These are phyloP conservation scores for Chrysoporthe puriensis DNA, from an alignment of 2,329 filamentous ascomycete species.

Conservation along the genomic window DNA sequence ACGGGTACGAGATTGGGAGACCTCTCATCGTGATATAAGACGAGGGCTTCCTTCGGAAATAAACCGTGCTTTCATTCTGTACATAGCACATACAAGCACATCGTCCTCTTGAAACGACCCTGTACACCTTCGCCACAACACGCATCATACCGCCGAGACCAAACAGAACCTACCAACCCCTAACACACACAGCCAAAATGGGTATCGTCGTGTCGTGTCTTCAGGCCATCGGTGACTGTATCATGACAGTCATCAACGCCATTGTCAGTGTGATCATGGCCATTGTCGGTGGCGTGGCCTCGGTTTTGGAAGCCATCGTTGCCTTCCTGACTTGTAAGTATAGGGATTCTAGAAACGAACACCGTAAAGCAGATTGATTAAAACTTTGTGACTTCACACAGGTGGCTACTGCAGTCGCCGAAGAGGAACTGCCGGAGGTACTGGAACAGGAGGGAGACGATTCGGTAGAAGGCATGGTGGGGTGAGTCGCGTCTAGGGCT, in stretches of 20 bases:
- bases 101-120: background rate
- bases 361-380: background rate
- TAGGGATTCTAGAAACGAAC: constrained; percentile 15
- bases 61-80: background rate
- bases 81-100: background rate
- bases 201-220: constrained; percentile 28
- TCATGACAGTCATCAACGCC: constrained; percentile 59
- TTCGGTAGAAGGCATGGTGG: constrained; percentile 3
- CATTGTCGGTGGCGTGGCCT: constrained; percentile 69
- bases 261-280: constrained; percentile 67
- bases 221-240: constrained; percentile 27
- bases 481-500: background rate
- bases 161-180: background rate
- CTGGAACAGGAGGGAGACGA: background rate
- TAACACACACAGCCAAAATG: constrained; percentile 22
- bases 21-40: constrained; percentile 6
- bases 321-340: constrained; percentile 60
- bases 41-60: background rate
- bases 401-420: constrained; percentile 14
- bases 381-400: background rate
- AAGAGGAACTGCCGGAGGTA: background rate
- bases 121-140: background rate
- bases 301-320: constrained; percentile 68
- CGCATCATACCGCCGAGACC: background rate
- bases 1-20: background rate